Evolutionary conservation across 768 basidiomycete genomes (phyloP), one percentile per base, ranked within the genome.

Genomic region (Panellus pusillus): DNA sequence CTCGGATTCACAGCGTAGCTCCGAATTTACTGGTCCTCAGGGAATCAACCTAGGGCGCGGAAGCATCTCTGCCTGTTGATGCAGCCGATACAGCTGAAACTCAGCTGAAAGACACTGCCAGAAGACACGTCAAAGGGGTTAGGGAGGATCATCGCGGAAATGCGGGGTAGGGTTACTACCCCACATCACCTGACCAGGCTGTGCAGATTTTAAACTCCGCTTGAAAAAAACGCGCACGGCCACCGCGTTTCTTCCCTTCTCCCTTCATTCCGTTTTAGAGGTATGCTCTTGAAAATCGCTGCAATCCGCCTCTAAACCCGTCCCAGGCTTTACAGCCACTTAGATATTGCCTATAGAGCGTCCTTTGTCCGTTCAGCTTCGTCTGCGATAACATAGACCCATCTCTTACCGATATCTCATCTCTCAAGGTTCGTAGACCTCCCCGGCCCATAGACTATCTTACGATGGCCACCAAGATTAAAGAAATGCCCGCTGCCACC

Each of bases 401-500:
- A 62, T 63, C 63, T 66, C 61, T 61, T 59, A 62, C 66, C 60
- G 60, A 66, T 65, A 64, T 55, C 68, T 71, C 71, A 73, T 57
- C 63, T 60, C 65, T 60, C 65, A 74, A 79, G 73, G 83, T 83
- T 51, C 47, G 72, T 68, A 41, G 32, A 39, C 39, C 19, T 7
- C 52, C 50, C 43, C 42, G 50, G 48, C 57, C 40, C 48, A 39
- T 63, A 44, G 51, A 61, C 50, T 55, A 29, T 50, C 61, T 56
- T 50, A 55, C 49, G 39, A 54, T 54, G 53, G 29, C 44, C 46
- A 37, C 38, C 8, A 58, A 86, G 81, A 82, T 74, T 65, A 68
- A 72, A 76, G 77, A 84, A 73, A 93, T 93, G 90, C 88, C 90
- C 61, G 84, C 89, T 74, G 82, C 83, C 72, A 86, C 85, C 58